Evolutionary conservation across 1,284 basidiomycete species (phyloP).

Genomic region (Rhodotorula sp.): DNA sequence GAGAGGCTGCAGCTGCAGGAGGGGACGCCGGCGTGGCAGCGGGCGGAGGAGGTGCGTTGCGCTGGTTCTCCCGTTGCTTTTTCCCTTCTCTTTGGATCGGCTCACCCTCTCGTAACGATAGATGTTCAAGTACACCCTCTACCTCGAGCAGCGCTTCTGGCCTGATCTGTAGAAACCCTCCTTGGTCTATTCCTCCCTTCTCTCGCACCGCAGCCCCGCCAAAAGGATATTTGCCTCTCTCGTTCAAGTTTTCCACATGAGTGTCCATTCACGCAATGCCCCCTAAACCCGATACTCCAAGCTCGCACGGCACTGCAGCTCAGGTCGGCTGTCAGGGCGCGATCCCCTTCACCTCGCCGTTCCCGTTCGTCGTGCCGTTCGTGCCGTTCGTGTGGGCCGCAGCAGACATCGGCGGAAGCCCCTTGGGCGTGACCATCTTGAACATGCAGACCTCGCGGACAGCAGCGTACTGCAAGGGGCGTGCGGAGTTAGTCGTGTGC

Average conservation of each 20-base stretch:
- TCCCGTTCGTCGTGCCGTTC: background rate
- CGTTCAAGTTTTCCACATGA: too few relatives aligned
- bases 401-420: background rate
- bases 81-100: rapidly evolving
- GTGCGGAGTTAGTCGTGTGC: too few relatives aligned
- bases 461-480: background rate
- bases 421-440: slow-evolving; percentile 2
- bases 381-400: background rate
- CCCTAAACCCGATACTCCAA: too few relatives aligned
- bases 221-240: too few relatives aligned
- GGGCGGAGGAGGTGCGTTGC: slow-evolving; percentile 31
- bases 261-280: too few relatives aligned
- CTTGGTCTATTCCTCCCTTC: too few relatives aligned
- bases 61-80: background rate
- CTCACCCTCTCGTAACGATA: background rate
- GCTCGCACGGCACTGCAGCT: too few relatives aligned
- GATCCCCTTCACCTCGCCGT: background rate
- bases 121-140: slow-evolving; percentile 35
- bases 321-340: too few relatives aligned
- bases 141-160: slow-evolving; percentile 35
- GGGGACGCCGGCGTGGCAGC: slow-evolving; percentile 16
- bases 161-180: slow-evolving; percentile 3
- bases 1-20: slow-evolving; percentile 19
- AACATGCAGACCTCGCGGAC: background rate
- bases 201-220: too few relatives aligned